Evolutionary conservation across 139 green algal genomes (phyloP).

Genomic region (Micromonas pusilla): DNA sequence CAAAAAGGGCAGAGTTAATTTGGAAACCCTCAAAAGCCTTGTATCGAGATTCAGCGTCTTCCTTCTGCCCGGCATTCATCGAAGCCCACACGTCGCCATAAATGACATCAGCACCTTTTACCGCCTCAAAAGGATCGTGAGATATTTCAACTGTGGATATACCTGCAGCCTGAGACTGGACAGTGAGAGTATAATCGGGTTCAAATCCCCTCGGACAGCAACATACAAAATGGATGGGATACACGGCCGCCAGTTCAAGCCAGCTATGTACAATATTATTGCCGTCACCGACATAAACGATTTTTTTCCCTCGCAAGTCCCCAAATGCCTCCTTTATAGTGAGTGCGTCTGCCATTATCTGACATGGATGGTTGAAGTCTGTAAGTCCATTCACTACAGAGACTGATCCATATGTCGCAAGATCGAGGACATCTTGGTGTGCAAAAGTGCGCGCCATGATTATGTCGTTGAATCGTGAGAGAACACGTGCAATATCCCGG

Average conservation of each 20-base stretch:
- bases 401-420: conserved; percentile 65
- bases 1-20: conserved; percentile 86
- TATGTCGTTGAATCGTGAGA: conserved; percentile 92
- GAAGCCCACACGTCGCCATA: conserved; percentile 98
- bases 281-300: conserved; percentile 93
- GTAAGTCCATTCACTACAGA: conserved; percentile 97
- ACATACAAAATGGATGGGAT: conserved; percentile 89
- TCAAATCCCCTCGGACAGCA: conserved; percentile 81
- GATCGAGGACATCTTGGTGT: conserved; percentile 85
- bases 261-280: conserved; percentile 99
- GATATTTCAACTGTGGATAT: conserved; percentile 51
- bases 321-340: conserved; percentile 78
- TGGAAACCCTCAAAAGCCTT: conserved; percentile 62
- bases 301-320: conserved; percentile 74
- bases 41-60: conserved; percentile 71
- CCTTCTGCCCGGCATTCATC: conserved; percentile 90
- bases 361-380: conserved; percentile 99
- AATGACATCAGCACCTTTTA: conserved; percentile 88
- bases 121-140: conserved; percentile 62
- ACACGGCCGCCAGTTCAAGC: conserved; percentile 75
- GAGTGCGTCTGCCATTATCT: conserved; percentile 96
- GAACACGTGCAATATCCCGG: conserved; percentile 88
- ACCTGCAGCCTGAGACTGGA: conserved; percentile 47
- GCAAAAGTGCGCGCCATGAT: conserved; percentile 98
- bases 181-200: conserved; percentile 78